These are phyloP conservation scores for Lathyrus tuberosus DNA, from an alignment of 306 rosid genomes.

Conservation along the genomic window DNA sequence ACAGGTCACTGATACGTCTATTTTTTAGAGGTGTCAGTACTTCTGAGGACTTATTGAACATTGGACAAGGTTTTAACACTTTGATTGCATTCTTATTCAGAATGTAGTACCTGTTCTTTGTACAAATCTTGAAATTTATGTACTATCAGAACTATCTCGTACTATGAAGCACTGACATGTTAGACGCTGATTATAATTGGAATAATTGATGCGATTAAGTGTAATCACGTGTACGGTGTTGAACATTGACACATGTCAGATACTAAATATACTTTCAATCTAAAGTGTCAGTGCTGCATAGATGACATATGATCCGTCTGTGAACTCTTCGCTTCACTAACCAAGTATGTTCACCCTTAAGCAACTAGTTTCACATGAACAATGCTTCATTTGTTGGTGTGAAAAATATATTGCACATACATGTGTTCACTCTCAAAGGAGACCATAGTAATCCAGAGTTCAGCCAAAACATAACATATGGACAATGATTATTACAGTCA, in stretches of 20 bases:
- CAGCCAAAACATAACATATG: too few relatives aligned
- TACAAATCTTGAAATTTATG: constrained; percentile 55
- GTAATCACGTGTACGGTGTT: too few relatives aligned
- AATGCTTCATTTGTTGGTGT: too few relatives aligned
- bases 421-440: too few relatives aligned
- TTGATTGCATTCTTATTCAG: constrained; percentile 44
- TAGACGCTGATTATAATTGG: not conserved
- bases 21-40: too few relatives aligned
- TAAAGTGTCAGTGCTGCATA: not conserved
- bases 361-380: not conserved
- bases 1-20: too few relatives aligned
- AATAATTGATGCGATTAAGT: not conserved
- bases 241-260: too few relatives aligned
- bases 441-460: too few relatives aligned
- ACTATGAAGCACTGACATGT: not conserved
- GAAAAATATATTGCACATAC: not conserved
- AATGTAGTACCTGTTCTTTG: constrained; percentile 89
- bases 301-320: not conserved
- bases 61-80: constrained; percentile 32
- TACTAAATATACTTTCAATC: not conserved
- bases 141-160: not conserved
- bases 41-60: not conserved
- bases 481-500: too few relatives aligned
- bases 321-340: too few relatives aligned
- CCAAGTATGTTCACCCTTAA: too few relatives aligned